Conservation (phyloP, 352 stramenopile genomes). For the Phytophthora cryptogea region DNA sequence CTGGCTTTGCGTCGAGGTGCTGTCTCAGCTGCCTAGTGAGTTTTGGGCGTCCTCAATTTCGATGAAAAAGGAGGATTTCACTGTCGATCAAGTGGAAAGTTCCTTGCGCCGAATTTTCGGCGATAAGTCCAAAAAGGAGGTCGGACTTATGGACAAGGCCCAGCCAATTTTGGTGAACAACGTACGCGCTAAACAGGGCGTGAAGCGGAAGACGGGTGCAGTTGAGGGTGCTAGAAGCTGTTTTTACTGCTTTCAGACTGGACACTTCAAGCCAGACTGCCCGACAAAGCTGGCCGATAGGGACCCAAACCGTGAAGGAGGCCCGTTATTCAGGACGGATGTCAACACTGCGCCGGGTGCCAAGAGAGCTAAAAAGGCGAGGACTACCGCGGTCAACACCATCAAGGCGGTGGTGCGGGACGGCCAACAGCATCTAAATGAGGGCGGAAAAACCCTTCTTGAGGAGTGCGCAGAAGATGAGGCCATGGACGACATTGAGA, state of each 20-base stretch:
- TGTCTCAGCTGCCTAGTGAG: not conserved
- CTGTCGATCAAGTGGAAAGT: not conserved
- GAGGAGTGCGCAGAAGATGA: not conserved
- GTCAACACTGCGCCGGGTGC: not conserved
- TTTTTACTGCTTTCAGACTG: constrained; percentile 13
- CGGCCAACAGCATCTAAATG: constrained; percentile 3
- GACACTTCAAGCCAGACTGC: not conserved
- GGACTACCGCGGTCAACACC: not conserved
- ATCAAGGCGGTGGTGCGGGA: constrained; percentile 6
- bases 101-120: not conserved
- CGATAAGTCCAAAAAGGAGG: constrained; percentile 1
- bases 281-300: not conserved
- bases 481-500: constrained; percentile 7
- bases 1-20: not conserved
- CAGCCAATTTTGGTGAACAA: not conserved
- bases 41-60: constrained; percentile 1
- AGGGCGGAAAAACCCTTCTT: constrained; percentile 2
- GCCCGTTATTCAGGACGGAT: not conserved
- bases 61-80: not conserved
- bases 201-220: not conserved
- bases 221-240: not conserved
- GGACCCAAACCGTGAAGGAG: not conserved
- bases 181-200: not conserved
- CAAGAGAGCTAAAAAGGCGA: not conserved
- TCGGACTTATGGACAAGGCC: not conserved